Conservation (phyloP, 331 rosid species). For the Malus hybrid region DNA sequence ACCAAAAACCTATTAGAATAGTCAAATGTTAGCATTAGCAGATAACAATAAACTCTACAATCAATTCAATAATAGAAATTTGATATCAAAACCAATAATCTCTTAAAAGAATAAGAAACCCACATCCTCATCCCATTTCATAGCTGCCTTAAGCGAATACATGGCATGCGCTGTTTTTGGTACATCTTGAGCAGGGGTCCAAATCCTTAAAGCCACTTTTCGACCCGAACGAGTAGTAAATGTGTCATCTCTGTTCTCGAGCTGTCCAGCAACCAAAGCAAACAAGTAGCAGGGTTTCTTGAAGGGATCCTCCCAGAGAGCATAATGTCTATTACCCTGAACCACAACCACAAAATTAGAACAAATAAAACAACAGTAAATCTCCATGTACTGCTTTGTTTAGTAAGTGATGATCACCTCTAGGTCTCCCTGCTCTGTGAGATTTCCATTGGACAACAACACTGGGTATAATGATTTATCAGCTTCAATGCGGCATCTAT, state of each 20-base stretch:
- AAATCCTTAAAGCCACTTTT: conserved; percentile 76
- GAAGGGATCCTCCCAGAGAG: conserved; percentile 96
- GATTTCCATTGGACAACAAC: conserved; percentile 89
- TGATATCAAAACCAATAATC: conserved; percentile 9
- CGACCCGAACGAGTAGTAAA: conserved; percentile 72
- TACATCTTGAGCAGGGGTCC: conserved; percentile 85
- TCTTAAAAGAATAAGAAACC: conserved; percentile 26
- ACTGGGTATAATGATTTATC: conserved; percentile 88
- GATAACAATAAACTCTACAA: conserved; percentile 8
- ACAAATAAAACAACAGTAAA: conserved; percentile 14
- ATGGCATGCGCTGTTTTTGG: conserved; percentile 94
- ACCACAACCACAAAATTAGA: conserved; percentile 11
- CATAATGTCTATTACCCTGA: conserved; percentile 87
- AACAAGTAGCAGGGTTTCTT: conserved; percentile 97
- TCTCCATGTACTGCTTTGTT: background rate
- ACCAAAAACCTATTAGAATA: conserved; percentile 72
- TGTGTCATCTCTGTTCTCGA: conserved; percentile 74
- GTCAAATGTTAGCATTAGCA: conserved; percentile 18
- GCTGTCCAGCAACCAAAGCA: conserved; percentile 97
- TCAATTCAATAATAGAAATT: background rate
- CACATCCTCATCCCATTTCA: conserved; percentile 99
- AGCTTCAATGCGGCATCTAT: conserved; percentile 73
- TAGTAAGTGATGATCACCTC: conserved; percentile 48
- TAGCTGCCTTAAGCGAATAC: conserved; percentile 90
- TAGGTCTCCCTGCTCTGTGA: conserved; percentile 68